Base-by-base conservation (phyloP, 345 rosid genomes). In the Microcos paniculata region DNA sequence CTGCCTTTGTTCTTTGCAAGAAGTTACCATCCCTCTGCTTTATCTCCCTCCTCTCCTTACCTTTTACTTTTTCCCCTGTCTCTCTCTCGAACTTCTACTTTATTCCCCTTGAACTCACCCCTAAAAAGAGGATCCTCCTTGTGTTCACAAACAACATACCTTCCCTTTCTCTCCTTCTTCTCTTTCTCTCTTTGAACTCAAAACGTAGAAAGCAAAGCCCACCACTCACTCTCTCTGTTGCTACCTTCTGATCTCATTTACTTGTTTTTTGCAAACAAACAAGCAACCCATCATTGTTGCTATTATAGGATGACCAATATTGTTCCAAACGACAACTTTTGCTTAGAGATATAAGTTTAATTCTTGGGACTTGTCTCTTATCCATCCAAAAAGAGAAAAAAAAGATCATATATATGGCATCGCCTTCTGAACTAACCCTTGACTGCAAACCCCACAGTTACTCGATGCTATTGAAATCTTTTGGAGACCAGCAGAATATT, bases 401-500 rank as follows among this genome's bases (percentile, higher is more conserved):
- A 66, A 46, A 48, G 0, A 24, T 16, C 24, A 33, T 3, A 35
- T 6, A 57, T 49, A 92, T 92, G 98, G 89, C 96, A 64, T 90
- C 95, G 30, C 88, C 94, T 38, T 87, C 98, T 15, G 97, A 94
- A 77, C 84, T 92, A 45, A 90, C 87, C 84, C 81, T 92, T 68
- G 99, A 91, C 62, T 91, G 91, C 91, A 93, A 90, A 77, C 97
- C 96, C 23, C 91, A 90, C 78, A 94, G 87, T 85, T 87, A 90
- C 67, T 94, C 99, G 61, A 82, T 94, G 97, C 88, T 96, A 23
- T 76, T 94, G 82, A 96, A 94, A 81, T 90, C 97, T 21, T 89
- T 89, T 71, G 97, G 93, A 26, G 96, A 92, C n/a, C 89, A 84
- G 21, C 79, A 76, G 33, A 4, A 35, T 3, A 83, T 52, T 26